Evolutionary conservation across 2,329 filamentous ascomycete species (phyloP), one percentile per base, ranked within the genome.

Genomic region (Zelopaecilomyces penicillatus): DNA sequence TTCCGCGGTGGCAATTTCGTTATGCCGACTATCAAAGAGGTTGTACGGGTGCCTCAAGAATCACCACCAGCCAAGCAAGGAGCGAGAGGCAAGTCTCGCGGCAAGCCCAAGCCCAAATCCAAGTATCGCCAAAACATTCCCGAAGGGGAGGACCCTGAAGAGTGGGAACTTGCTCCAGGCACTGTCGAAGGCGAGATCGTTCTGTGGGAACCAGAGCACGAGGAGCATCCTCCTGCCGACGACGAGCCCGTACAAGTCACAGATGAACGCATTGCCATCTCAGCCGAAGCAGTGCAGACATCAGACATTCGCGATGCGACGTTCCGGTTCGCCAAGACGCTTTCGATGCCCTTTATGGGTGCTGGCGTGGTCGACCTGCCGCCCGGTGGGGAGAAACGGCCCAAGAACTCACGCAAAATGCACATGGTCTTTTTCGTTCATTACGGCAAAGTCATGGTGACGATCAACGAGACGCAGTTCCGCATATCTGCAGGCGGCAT

Each of bases 401-500:
- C 83, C 40, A 97, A 97, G 74, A 97, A 96, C 65, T 85, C 86
- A 32, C 78, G 91, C 50, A 90, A 86, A 68, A 97, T 96, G 87
- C 89, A 96, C 60, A 93, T 98, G 84, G 83, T 86, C 1, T 97
- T 97, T 64, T 96, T 95, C 56, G 85, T 98, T 30, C 83, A 88
- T 54, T 76, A 78, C 37, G 93, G 93, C 26, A 82, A 85, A 52
- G 88, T 96, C 19, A 73, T 81, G 52, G 90, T 95, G 19, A 85
- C 80, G 29, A 78, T 95, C 39, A 80, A 85, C 52, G 78, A 85
- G 52, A 84, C 77, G 27, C 71, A 75, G 50, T 97, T 98, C 61
- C 81, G 84, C 45, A 89, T 95, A 52, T 81, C 83, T 33, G 88
- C 85, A 54, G 90, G 91, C 35, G 91, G 91, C 43, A 85, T 90